These are phyloP conservation scores for Pisolithus thermaeus DNA, from an alignment of 1,284 basidiomycete species.

Conservation along the genomic window DNA sequence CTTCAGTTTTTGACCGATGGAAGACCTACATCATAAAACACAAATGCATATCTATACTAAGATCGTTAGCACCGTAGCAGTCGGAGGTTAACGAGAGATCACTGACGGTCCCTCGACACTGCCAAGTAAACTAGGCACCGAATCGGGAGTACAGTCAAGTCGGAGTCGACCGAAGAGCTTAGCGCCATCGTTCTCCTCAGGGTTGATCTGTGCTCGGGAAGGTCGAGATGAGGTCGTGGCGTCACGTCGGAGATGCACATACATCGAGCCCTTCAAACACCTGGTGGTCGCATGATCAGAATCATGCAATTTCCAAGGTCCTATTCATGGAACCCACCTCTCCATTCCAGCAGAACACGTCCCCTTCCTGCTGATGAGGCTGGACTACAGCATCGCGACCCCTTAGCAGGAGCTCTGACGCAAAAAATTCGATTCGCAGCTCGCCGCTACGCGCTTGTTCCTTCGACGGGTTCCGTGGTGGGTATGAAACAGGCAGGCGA, in stretches of 20 bases:
- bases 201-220: slow-evolving; percentile 34
- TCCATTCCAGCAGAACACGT: slow-evolving; percentile 86
- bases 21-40: slow-evolving; percentile 64
- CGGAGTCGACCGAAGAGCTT: slow-evolving; percentile 56
- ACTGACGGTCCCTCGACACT: slow-evolving; percentile 85
- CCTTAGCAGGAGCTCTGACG: slow-evolving; percentile 76
- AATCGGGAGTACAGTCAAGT: slow-evolving; percentile 32
- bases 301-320: background rate
- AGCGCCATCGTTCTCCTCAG: slow-evolving; percentile 74
- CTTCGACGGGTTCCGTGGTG: slow-evolving; percentile 1
- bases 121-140: slow-evolving; percentile 49
- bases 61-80: slow-evolving; percentile 3
- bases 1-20: background rate
- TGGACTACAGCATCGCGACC: slow-evolving; percentile 62
- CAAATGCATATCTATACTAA: slow-evolving; percentile 69
- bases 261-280: slow-evolving; percentile 76
- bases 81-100: background rate
- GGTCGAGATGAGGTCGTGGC: slow-evolving; percentile 1
- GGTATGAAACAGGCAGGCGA: slow-evolving; percentile 6
- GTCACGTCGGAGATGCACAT: background rate
- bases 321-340: slow-evolving; percentile 49
- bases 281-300: slow-evolving; percentile 29
- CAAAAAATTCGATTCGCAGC: slow-evolving; percentile 47
- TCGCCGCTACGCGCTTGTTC: background rate
- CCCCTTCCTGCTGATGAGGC: slow-evolving; percentile 58